These are phyloP conservation scores for Lactarius indigo DNA, from an alignment of 768 basidiomycete species.

Conservation along the genomic window DNA sequence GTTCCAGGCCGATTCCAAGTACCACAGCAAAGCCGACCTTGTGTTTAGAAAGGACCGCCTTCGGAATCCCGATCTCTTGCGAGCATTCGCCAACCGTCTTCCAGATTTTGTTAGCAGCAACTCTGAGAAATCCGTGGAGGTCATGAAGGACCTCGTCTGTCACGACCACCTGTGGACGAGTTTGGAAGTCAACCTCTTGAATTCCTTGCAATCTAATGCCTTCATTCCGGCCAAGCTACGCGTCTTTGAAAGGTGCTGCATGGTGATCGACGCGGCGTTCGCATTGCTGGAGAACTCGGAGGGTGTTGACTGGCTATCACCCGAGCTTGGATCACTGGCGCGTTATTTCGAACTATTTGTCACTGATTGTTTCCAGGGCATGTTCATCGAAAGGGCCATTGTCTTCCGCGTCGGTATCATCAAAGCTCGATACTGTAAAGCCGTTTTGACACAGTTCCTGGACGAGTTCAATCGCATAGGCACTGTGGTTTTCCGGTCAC, in stretches of 20 bases:
- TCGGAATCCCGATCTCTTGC: not conserved
- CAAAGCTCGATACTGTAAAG: not conserved
- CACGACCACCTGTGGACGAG: slow-evolving; percentile 7
- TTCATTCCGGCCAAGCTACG: not conserved
- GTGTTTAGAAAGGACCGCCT: slow-evolving; percentile 11
- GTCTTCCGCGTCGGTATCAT: slow-evolving; percentile 2
- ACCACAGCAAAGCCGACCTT: not conserved
- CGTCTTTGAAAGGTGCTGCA: slow-evolving; percentile 1
- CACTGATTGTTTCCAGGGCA: not conserved
- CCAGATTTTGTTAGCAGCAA: not conserved
- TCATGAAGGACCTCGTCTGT: slow-evolving; percentile 2
- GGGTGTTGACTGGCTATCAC: slow-evolving; percentile 6
- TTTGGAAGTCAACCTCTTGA: slow-evolving; percentile 6
- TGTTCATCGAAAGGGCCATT: not conserved
- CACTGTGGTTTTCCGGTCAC: not conserved
- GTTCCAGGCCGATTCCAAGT: not conserved
- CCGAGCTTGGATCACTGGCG: slow-evolving; percentile 3
- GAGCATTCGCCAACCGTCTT: slow-evolving; percentile 8
- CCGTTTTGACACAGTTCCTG: not conserved
- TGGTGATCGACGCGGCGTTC: slow-evolving; percentile 4
- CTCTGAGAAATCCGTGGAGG: not conserved
- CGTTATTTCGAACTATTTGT: slow-evolving; percentile 7
- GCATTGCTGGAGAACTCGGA: not conserved
- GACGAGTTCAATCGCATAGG: not conserved
- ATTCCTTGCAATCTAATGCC: not conserved